A percentile compares a stretch with the other conserved stretches of the same genome.
Conservation (phyloP, 2,329 filamentous ascomycete genomes). For the Exophiala calicioides region DNA sequence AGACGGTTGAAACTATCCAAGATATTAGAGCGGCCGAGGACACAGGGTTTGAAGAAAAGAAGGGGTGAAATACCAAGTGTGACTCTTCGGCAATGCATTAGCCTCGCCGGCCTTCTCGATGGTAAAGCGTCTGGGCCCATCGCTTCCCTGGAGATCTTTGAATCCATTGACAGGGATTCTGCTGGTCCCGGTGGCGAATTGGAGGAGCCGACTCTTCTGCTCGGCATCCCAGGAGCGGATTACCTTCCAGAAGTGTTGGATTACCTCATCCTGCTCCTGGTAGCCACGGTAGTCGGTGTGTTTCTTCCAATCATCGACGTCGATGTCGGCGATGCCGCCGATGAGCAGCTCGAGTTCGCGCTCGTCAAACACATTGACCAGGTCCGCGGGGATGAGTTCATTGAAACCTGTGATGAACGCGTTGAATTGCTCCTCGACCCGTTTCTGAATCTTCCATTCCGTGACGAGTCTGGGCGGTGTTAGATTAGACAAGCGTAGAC, state of each 20-base stretch:
- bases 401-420: slow-evolving; percentile 97
- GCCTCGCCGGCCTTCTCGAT: slow-evolving; percentile 97
- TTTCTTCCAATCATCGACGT: slow-evolving; percentile 99
- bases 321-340: slow-evolving; percentile 98
- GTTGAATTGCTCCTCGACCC: slow-evolving; percentile 96
- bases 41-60: too few relatives aligned
- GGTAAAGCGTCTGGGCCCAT: slow-evolving; percentile 91
- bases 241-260: slow-evolving; percentile 96
- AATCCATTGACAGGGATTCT: slow-evolving; percentile 99
- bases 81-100: slow-evolving; percentile 88
- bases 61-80: slow-evolving; percentile 76
- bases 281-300: slow-evolving; percentile 99
- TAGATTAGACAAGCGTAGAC: neutral
- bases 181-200: slow-evolving; percentile 96
- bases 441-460: slow-evolving; percentile 98
- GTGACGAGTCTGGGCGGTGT: slow-evolving; percentile 70
- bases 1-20: slow-evolving; percentile 84
- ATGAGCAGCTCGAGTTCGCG: slow-evolving; percentile 94
- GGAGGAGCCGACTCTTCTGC: slow-evolving; percentile 92
- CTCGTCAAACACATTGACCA: slow-evolving; percentile 98
- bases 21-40: too few relatives aligned
- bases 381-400: slow-evolving; percentile 91
- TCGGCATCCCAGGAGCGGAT: slow-evolving; percentile 97
- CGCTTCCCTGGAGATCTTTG: slow-evolving; percentile 96
- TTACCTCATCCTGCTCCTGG: slow-evolving; percentile 95